These are phyloP conservation scores for Porosira glacialis DNA, from an alignment of 352 stramenopile genomes.

Conservation along the genomic window DNA sequence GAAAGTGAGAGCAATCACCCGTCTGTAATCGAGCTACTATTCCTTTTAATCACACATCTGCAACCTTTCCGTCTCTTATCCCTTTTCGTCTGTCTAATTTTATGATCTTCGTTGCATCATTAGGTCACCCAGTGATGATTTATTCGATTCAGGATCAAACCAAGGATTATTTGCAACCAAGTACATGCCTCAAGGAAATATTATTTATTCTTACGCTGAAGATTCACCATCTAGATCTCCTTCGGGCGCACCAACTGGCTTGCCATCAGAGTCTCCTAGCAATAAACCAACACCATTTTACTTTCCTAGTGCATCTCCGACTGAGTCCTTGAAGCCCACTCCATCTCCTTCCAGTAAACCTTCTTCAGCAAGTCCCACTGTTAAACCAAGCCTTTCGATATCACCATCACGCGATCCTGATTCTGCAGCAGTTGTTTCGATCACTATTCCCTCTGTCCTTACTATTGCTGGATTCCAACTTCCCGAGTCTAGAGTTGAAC, in stretches of 20 bases:
- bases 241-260: not conserved
- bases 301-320: conserved; percentile 1
- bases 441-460: conserved; percentile 21
- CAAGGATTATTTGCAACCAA: too few species aligned
- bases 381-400: conserved; percentile 12
- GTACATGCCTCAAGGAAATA: too few species aligned
- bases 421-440: conserved; percentile 16
- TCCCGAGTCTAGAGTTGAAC: not conserved
- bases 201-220: too few species aligned
- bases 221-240: not conserved
- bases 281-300: conserved; percentile 2
- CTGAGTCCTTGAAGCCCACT: conserved; percentile 12
- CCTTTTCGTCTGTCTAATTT: not conserved
- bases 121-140: conserved; percentile 21
- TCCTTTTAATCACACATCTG: not conserved
- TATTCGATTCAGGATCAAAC: conserved; percentile 17
- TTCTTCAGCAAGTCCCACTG: not conserved
- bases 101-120: not conserved
- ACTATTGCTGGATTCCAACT: conserved; percentile 22
- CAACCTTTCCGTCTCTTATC: not conserved
- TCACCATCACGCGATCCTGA: too few species aligned
- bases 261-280: conserved; percentile 1
- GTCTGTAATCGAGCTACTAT: not conserved
- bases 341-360: not conserved
- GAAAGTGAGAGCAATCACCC: too few species aligned